Conservation (phyloP, 768 basidiomycete genomes). For the Leccinum barrowsii region DNA sequence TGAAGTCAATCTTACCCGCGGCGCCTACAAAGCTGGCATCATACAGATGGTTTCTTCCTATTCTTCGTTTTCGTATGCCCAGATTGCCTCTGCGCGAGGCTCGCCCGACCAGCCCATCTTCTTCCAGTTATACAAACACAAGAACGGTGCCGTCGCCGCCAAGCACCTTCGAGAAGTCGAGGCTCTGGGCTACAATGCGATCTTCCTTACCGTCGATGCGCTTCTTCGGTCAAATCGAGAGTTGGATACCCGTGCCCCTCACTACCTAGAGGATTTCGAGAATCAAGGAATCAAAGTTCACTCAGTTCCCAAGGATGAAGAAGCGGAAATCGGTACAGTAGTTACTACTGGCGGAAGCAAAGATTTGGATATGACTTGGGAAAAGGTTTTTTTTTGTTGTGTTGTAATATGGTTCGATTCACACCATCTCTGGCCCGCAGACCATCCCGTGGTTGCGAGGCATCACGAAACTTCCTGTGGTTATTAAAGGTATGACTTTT, state of each 20-base stretch:
- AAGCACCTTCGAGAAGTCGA: constrained; percentile 69
- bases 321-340: constrained; percentile 38
- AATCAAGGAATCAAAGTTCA: constrained; percentile 28
- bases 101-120: constrained; percentile 59
- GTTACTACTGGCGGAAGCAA: constrained; percentile 71
- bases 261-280: constrained; percentile 54
- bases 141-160: constrained; percentile 60
- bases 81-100: constrained; percentile 56
- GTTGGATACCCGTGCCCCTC: constrained; percentile 62
- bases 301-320: constrained; percentile 19
- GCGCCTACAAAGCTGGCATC: constrained; percentile 59
- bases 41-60: constrained; percentile 87
- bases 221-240: constrained; percentile 81
- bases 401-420: background rate
- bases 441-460: constrained; percentile 75
- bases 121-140: constrained; percentile 86
- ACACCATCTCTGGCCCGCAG: constrained; percentile 29
- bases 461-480: constrained; percentile 65
- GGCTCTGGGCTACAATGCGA: constrained; percentile 74
- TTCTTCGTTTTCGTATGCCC: constrained; percentile 61
- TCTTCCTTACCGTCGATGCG: constrained; percentile 91
- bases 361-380: constrained; percentile 77
- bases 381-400: constrained; percentile 39
- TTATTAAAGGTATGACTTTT: constrained; percentile 57
- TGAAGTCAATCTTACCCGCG: constrained; percentile 78